Conservation (phyloP, 176 grass and related monocot species). For the Pontederia crassipes region DNA sequence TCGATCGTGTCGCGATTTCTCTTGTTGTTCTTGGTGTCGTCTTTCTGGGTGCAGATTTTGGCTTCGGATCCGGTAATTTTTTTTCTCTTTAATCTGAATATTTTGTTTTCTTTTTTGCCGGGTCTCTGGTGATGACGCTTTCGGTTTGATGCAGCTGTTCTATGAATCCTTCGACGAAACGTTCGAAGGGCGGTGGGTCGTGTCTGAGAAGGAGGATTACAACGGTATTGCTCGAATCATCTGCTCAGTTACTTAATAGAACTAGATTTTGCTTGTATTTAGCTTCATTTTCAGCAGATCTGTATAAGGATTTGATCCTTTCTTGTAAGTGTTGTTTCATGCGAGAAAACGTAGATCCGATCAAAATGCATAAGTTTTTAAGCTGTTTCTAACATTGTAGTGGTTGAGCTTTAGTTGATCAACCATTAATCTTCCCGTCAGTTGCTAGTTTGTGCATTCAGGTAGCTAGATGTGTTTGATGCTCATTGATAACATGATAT, state of each 20-base stretch:
- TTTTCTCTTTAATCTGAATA: not conserved
- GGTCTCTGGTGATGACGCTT: not conserved
- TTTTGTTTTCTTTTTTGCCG: not conserved
- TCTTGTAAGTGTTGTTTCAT: too few relatives aligned
- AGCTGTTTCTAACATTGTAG: too few relatives aligned
- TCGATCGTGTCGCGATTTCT: not conserved
- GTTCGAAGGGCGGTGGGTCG: constrained; percentile 16
- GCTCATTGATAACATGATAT: too few relatives aligned
- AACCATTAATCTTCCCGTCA: too few relatives aligned
- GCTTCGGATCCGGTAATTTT: constrained; percentile 4
- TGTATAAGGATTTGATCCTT: too few relatives aligned
- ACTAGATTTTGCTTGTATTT: not conserved
- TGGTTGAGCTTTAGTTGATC: too few relatives aligned
- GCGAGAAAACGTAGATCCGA: too few relatives aligned
- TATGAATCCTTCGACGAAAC: constrained; percentile 19
- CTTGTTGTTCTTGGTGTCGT: not conserved
- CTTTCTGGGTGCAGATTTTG: not conserved
- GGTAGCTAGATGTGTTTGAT: too few relatives aligned
- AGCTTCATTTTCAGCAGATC: not conserved
- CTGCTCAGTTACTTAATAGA: not conserved
- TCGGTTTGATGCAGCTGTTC: constrained; percentile 8
- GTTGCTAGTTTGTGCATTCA: too few relatives aligned
- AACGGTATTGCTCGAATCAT: not conserved
- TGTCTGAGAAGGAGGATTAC: constrained; percentile 16
- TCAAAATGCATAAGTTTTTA: too few relatives aligned